These are phyloP conservation scores for Fraxinus baroniana DNA, from an alignment of 305 asterid genomes.

Conservation along the genomic window DNA sequence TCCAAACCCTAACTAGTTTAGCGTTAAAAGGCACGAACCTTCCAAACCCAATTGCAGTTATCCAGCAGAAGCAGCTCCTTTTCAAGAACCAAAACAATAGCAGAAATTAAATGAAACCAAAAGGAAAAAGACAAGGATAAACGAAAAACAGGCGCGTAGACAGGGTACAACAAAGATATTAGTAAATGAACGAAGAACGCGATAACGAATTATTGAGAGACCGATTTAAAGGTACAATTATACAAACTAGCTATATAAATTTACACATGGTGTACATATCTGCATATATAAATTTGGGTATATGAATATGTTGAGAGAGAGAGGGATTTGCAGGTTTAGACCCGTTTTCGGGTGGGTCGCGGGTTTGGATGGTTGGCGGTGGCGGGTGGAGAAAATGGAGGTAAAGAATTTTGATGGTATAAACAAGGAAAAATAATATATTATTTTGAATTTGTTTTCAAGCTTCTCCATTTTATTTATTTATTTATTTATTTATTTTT, in stretches of 20 bases:
- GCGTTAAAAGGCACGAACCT: conserved; percentile 27
- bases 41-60: conserved; percentile 25
- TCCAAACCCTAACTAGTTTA: conserved; percentile 37
- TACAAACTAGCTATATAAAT: conserved; percentile 2
- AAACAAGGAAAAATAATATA: background rate
- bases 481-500: too few species aligned
- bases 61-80: conserved; percentile 8
- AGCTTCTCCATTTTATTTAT: background rate
- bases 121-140: conserved; percentile 8
- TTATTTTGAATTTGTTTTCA: background rate
- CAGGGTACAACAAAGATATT: conserved; percentile 23
- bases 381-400: background rate
- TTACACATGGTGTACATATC: background rate
- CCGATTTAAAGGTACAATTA: background rate
- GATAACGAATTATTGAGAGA: background rate
- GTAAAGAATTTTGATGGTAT: background rate
- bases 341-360: background rate
- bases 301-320: background rate
- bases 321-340: background rate
- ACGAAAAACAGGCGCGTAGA: conserved; percentile 17
- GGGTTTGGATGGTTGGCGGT: conserved; percentile 4
- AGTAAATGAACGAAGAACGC: background rate
- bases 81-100: conserved; percentile 20
- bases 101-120: conserved; percentile 20
- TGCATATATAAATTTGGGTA: background rate